phyloP scores from a whole-genome alignment of 768 basidiomycete species.

The Boletus sensibilis region DNA sequence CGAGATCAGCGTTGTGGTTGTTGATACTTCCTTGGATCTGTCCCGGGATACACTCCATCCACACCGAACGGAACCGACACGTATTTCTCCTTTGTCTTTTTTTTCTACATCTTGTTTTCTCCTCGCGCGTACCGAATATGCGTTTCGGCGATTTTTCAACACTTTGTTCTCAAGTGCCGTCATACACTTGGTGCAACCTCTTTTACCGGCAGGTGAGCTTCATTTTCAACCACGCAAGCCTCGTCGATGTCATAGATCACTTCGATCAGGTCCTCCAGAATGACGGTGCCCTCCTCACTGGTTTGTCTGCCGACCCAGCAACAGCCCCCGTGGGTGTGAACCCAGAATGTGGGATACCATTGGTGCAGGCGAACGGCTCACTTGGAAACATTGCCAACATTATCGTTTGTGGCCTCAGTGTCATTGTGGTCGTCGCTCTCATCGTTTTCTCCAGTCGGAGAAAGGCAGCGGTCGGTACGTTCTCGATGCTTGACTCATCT shows the following conservation, averaged over 20 bases:
- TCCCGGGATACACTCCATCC: constrained; percentile 14
- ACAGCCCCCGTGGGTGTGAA: constrained; percentile 82
- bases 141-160: constrained; percentile 72
- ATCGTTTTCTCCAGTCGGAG: constrained; percentile 58
- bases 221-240: constrained; percentile 5
- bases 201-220: constrained; percentile 80
- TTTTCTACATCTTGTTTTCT: not conserved
- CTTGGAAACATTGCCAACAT: constrained; percentile 88
- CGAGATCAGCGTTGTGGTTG: constrained; percentile 16
- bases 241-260: constrained; percentile 22
- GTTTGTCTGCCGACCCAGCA: constrained; percentile 41
- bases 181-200: constrained; percentile 92
- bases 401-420: constrained; percentile 71
- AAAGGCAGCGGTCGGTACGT: constrained; percentile 85
- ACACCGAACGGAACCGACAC: constrained; percentile 5
- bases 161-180: constrained; percentile 67
- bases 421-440: constrained; percentile 58
- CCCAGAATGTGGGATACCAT: constrained; percentile 73
- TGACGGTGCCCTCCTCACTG: constrained; percentile 36
- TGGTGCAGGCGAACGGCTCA: constrained; percentile 53
- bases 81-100: not conserved
- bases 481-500: not conserved
- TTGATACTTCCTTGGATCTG: constrained; percentile 20
- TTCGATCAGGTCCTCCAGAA: constrained; percentile 41
- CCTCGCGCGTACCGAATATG: constrained; percentile 34